Percentiles rank a stretch among this genome's conserved stretches.
phyloP scores from a whole-genome alignment of 2,329 filamentous ascomycete species.

The Paecilomyces sp. region DNA sequence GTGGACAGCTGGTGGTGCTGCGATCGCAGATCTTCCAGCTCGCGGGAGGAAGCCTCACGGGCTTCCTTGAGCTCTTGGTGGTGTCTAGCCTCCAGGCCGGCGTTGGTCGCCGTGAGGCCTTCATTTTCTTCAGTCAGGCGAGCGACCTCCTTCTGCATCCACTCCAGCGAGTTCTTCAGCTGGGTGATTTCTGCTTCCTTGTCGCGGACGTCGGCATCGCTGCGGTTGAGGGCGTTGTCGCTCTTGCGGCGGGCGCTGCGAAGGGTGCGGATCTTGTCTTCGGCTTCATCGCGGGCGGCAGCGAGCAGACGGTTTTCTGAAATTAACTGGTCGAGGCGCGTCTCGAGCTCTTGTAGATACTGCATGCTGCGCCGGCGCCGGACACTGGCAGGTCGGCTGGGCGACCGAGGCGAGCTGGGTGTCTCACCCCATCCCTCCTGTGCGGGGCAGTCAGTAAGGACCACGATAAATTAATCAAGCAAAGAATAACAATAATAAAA shows the following conservation, averaged over 20 bases:
- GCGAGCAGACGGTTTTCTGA: conserved; percentile 76
- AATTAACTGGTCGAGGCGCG: conserved; percentile 72
- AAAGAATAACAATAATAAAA: conserved; percentile 12
- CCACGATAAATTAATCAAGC: conserved; percentile 17
- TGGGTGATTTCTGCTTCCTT: conserved; percentile 81
- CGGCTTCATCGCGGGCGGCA: conserved; percentile 63
- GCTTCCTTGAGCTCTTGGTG: background rate
- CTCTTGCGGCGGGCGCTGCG: conserved; percentile 49
- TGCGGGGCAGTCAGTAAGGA: conserved; percentile 5
- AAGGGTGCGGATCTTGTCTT: conserved; percentile 54
- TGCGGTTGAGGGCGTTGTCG: conserved; percentile 53
- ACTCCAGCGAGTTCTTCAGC: conserved; percentile 70
- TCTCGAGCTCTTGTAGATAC: conserved; percentile 79
- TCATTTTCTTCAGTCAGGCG: conserved; percentile 78
- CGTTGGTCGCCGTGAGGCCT: conserved; percentile 68
- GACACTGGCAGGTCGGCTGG: conserved; percentile 90
- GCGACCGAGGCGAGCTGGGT: conserved; percentile 75
- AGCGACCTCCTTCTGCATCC: conserved; percentile 72
- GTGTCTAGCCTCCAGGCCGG: conserved; percentile 69
- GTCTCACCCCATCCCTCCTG: conserved; percentile 94
- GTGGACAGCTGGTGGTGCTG: conserved; percentile 57
- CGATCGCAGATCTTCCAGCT: conserved; percentile 61
- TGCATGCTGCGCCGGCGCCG: conserved; percentile 97
- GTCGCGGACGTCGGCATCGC: conserved; percentile 65
- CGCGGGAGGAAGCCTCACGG: conserved; percentile 54